Percentiles rank a stretch among this genome's conserved stretches.
phyloP scores from a whole-genome alignment of 345 rosid genomes.

The Citrus sp. region DNA sequence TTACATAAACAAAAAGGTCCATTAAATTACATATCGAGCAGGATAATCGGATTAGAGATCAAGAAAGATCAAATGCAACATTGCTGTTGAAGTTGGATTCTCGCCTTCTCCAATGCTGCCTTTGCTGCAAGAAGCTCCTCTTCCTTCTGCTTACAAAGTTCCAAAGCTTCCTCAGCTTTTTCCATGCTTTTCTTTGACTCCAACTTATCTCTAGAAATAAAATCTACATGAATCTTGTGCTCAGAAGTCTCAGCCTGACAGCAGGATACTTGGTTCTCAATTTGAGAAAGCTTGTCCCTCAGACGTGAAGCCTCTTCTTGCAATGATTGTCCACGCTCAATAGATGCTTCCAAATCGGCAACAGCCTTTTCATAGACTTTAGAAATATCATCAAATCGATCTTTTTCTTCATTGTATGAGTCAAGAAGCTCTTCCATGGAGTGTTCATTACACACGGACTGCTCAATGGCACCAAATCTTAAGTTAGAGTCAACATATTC shows the following conservation, averaged over 20 bases:
- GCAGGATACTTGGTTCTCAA: constrained; percentile 24
- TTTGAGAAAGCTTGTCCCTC: constrained; percentile 20
- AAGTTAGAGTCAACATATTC: constrained; percentile 10
- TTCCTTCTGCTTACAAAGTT: constrained; percentile 13
- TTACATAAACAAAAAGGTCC: not conserved
- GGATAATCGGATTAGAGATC: not conserved
- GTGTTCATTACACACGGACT: not conserved
- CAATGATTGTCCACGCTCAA: constrained; percentile 17
- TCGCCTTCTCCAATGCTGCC: constrained; percentile 25
- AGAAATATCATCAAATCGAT: constrained; percentile 26
- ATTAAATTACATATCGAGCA: not conserved
- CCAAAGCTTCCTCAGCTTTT: constrained; percentile 16
- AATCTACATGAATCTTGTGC: constrained; percentile 13
- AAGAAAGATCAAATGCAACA: not conserved
- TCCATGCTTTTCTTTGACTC: constrained; percentile 29
- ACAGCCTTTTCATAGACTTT: constrained; percentile 24
- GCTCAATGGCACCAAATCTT: constrained; percentile 15
- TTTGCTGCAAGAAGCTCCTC: constrained; percentile 17
- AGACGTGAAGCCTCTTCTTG: constrained; percentile 20
- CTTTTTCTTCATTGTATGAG: constrained; percentile 20
- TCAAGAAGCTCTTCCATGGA: constrained; percentile 25
- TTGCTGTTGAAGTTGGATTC: constrained; percentile 11
- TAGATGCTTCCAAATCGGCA: constrained; percentile 22
- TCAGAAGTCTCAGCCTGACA: constrained; percentile 37
- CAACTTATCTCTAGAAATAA: constrained; percentile 18